Percentiles rank a stretch among this genome's conserved stretches.
Conservation (phyloP, 768 basidiomycete genomes). For the Cubamyces sp. region DNA sequence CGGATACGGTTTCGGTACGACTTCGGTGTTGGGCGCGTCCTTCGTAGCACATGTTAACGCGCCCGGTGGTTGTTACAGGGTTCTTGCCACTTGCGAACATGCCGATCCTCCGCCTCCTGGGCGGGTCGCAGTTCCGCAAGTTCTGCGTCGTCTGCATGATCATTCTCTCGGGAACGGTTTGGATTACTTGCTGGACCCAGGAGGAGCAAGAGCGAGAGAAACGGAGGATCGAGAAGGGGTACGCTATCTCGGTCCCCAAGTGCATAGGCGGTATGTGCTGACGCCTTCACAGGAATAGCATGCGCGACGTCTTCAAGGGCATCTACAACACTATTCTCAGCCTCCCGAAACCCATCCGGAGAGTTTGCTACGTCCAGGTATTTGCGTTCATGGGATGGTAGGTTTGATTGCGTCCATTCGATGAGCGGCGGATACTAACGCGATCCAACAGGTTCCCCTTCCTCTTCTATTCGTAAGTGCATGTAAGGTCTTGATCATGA, state of each 20-base stretch:
- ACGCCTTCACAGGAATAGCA: slow-evolving; percentile 9
- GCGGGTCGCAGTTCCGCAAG: slow-evolving; percentile 94
- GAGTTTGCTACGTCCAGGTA: slow-evolving; percentile 91
- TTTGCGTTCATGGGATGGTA: slow-evolving; percentile 98
- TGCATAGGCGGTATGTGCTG: not conserved
- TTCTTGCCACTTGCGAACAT: slow-evolving; percentile 86
- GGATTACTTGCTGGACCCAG: slow-evolving; percentile 86
- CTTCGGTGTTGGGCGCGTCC: slow-evolving; percentile 1
- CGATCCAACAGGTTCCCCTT: slow-evolving; percentile 78
- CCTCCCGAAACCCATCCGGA: slow-evolving; percentile 81
- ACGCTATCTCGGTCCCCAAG: not conserved
- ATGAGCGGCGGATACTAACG: slow-evolving; percentile 10
- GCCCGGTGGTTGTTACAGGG: slow-evolving; percentile 45
- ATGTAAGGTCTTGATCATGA: not conserved
- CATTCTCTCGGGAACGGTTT: slow-evolving; percentile 79
- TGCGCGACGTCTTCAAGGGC: slow-evolving; percentile 57
- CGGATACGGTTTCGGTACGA: slow-evolving; percentile 87
- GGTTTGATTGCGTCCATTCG: slow-evolving; percentile 29
- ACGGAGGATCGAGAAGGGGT: slow-evolving; percentile 41
- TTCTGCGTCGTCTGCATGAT: slow-evolving; percentile 87
- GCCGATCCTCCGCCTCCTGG: slow-evolving; percentile 77
- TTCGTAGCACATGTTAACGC: not conserved
- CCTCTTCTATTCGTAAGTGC: slow-evolving; percentile 82
- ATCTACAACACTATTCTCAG: slow-evolving; percentile 74
- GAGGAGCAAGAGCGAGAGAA: slow-evolving; percentile 73